phyloP scores from a whole-genome alignment of 108 stramenopile genomes.

The Nitzschia inconspicua region DNA sequence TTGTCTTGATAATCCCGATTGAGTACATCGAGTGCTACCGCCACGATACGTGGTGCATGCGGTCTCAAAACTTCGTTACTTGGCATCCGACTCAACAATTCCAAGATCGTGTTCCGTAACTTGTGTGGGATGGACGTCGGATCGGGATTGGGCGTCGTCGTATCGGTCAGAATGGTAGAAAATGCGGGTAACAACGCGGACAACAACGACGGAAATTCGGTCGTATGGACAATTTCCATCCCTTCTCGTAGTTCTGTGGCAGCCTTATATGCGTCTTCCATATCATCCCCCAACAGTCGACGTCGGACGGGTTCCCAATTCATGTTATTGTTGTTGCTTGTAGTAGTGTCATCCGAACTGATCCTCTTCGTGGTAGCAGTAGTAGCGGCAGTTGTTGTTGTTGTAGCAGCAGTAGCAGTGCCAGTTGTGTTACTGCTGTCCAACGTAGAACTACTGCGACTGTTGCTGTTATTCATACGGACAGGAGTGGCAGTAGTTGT shows the following conservation, averaged over 20 bases:
- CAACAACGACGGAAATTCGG: constrained; percentile 51
- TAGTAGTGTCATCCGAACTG: neutral
- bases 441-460: too few relatives aligned
- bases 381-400: too few relatives aligned
- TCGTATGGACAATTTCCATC: constrained; percentile 58
- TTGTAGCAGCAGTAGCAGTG: too few relatives aligned
- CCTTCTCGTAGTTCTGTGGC: constrained; percentile 48
- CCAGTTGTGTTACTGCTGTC: too few relatives aligned
- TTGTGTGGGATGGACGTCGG: constrained; percentile 33
- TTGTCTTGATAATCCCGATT: constrained; percentile 83
- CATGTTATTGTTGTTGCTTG: constrained; percentile 26
- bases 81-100: constrained; percentile 76
- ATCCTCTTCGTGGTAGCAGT: too few relatives aligned
- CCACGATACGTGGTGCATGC: constrained; percentile 71
- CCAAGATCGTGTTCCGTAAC: constrained; percentile 66
- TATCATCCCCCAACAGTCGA: constrained; percentile 37
- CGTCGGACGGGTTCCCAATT: constrained; percentile 51
- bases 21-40: constrained; percentile 61
- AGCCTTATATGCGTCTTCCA: constrained; percentile 34
- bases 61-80: constrained; percentile 79
- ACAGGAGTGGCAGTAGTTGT: too few relatives aligned
- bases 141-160: constrained; percentile 36
- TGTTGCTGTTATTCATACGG: too few relatives aligned
- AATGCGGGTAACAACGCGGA: constrained; percentile 54
- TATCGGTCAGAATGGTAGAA: constrained; percentile 34